A percentile compares a stretch with the other conserved stretches of the same genome.
Evolutionary conservation across 352 stramenopile genomes (phyloP).

Genomic region (Phytophthora crassamura): DNA sequence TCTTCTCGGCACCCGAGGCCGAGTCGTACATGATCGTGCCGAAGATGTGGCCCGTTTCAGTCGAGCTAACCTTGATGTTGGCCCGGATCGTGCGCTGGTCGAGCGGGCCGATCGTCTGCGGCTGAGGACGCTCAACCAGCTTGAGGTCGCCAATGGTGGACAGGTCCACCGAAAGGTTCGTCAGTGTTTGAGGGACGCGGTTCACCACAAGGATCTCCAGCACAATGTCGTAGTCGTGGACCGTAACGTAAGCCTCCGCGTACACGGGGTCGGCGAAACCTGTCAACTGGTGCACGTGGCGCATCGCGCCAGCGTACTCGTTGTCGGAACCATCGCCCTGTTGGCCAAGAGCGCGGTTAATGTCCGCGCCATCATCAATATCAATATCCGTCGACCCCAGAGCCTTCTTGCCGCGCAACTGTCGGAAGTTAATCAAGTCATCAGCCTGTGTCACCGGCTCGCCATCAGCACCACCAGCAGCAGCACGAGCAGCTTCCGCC

Average conservation of each 20-base stretch:
- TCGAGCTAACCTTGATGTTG: constrained; percentile 99
- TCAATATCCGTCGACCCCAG: constrained; percentile 96
- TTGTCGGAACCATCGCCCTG: constrained; percentile 68
- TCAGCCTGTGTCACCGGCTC: constrained; percentile 87
- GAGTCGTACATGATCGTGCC: constrained; percentile 99
- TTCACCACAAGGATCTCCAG: constrained; percentile 99
- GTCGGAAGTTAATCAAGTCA: constrained; percentile 98
- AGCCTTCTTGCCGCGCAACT: constrained; percentile 94
- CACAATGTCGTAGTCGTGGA: constrained; percentile 99
- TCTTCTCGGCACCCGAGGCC: constrained; percentile 95
- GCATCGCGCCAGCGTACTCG: constrained; percentile 92
- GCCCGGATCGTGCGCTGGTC: constrained; percentile 97
- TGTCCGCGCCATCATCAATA: constrained; percentile 98
- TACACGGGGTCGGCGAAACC: constrained; percentile 99
- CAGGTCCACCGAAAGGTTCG: constrained; percentile 98
- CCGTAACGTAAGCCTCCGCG: constrained; percentile 98
- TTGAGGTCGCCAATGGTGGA: constrained; percentile 99
- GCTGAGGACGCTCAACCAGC: constrained; percentile 98
- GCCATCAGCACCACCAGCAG: constrained; percentile 47
- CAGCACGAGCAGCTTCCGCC: constrained; percentile 54
- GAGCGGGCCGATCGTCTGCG: constrained; percentile 97
- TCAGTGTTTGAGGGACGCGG: constrained; percentile 97
- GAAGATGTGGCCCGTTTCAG: constrained; percentile 99
- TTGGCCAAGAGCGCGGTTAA: constrained; percentile 94
- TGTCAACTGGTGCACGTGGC: constrained; percentile 98